Conservation (phyloP, 2,329 filamentous ascomycete genomes). For the Dothistroma septosporum region DNA sequence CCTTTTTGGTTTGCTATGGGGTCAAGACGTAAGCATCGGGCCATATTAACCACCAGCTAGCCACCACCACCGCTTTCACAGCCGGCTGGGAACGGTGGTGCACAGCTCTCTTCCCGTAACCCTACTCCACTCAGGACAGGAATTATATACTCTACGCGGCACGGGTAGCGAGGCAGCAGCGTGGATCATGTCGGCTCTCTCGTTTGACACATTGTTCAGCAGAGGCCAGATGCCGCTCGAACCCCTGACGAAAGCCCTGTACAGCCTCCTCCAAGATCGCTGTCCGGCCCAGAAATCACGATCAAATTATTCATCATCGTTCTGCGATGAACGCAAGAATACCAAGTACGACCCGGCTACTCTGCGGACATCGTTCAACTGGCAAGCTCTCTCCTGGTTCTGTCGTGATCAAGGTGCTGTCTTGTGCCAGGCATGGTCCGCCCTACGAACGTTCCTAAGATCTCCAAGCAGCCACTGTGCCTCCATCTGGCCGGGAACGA, state of each 20-base stretch:
- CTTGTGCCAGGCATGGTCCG: constrained; percentile 27
- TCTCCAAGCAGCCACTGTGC: constrained; percentile 35
- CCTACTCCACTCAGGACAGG: background rate
- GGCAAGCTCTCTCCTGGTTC: constrained; percentile 19
- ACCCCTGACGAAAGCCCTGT: constrained; percentile 26
- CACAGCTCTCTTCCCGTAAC: constrained; percentile 12
- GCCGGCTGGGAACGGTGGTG: constrained; percentile 12
- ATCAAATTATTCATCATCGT: constrained; percentile 23
- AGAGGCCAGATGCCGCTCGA: background rate
- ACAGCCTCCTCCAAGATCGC: constrained; percentile 27
- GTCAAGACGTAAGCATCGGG: constrained; percentile 9
- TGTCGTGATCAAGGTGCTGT: constrained; percentile 15
- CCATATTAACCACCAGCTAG: background rate
- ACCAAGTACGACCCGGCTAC: constrained; percentile 31
- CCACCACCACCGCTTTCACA: constrained; percentile 8
- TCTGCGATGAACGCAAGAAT: constrained; percentile 15
- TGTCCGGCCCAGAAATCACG: constrained; percentile 22
- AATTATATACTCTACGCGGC: too few species aligned
- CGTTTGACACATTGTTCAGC: background rate
- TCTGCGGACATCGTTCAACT: constrained; percentile 32
- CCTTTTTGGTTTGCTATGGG: constrained; percentile 27
- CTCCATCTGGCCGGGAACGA: constrained; percentile 31
- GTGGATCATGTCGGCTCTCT: background rate
- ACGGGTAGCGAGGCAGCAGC: too few species aligned
- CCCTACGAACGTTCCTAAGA: constrained; percentile 35